Evolutionary conservation across 306 rosid genomes (phyloP).

Genomic region (Lotus japonicus): DNA sequence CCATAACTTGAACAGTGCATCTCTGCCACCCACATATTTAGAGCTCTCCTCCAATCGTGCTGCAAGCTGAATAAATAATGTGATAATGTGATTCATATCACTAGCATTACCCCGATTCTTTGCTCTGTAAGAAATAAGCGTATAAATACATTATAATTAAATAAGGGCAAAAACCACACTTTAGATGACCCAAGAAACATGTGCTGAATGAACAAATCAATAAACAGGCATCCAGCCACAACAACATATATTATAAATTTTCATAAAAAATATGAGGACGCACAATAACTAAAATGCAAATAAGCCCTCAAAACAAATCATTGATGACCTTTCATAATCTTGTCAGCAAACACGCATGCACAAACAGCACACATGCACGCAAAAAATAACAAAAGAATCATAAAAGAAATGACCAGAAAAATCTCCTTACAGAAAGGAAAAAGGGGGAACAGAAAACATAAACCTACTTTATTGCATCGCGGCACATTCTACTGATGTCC

Average conservation of each 20-base stretch:
- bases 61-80: slow-evolving; percentile 80
- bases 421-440: neutral
- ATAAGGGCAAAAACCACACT: neutral
- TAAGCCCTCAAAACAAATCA: neutral
- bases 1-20: slow-evolving; percentile 12
- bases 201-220: neutral
- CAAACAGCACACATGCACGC: neutral
- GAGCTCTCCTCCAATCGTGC: slow-evolving; percentile 62
- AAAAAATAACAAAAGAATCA: neutral
- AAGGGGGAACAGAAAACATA: neutral
- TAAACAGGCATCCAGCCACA: neutral
- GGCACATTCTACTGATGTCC: slow-evolving; percentile 92
- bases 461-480: slow-evolving; percentile 90
- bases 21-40: slow-evolving; percentile 37
- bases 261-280: neutral
- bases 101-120: slow-evolving; percentile 76
- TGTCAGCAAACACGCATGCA: neutral
- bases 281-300: neutral
- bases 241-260: neutral
- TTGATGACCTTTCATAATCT: neutral
- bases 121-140: slow-evolving; percentile 48
- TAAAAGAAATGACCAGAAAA: neutral
- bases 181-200: neutral
- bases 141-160: neutral
- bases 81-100: slow-evolving; percentile 64